Percentiles rank a stretch among this genome's conserved stretches.
phyloP scores from a whole-genome alignment of 257 asterid species.

The Agastache rugosa region DNA sequence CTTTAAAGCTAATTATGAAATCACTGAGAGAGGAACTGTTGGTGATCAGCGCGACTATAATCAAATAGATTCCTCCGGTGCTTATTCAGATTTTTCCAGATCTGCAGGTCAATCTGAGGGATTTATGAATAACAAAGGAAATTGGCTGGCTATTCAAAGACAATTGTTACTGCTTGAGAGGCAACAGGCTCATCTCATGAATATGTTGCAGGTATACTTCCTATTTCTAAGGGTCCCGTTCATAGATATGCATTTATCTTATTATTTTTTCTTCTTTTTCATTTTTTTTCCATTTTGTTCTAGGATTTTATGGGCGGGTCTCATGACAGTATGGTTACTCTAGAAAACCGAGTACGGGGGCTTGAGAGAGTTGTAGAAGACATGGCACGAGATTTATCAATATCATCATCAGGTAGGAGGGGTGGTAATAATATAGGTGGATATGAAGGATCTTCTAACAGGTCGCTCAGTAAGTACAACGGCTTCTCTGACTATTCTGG shows the following conservation, averaged over 20 bases:
- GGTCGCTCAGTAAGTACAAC: constrained; percentile 72
- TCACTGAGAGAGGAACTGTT: constrained; percentile 51
- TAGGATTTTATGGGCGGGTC: constrained; percentile 99
- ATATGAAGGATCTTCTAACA: constrained; percentile 71
- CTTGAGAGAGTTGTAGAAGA: constrained; percentile 98
- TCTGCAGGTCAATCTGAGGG: constrained; percentile 70
- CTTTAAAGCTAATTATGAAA: constrained; percentile 38
- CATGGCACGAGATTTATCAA: constrained; percentile 93
- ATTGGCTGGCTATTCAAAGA: constrained; percentile 91
- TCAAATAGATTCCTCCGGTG: constrained; percentile 62
- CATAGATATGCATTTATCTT: constrained; percentile 34
- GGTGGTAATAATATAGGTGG: constrained; percentile 59
- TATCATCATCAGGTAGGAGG: constrained; percentile 84
- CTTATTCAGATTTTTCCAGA: constrained; percentile 58
- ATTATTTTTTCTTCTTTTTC: constrained; percentile 25
- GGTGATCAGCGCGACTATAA: constrained; percentile 54
- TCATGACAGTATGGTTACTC: constrained; percentile 93
- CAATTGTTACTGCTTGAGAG: constrained; percentile 85
- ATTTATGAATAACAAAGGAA: constrained; percentile 70
- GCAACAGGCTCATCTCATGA: constrained; percentile 92
- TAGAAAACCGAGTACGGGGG: constrained; percentile 91
- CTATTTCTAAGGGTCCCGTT: constrained; percentile 20
- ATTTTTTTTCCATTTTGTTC: constrained; percentile 34
- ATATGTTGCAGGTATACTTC: constrained; percentile 82
- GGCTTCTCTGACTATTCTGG: constrained; percentile 78